Percentiles rank a stretch among this genome's conserved stretches.
These are phyloP conservation scores for Phyllosticta ampelicida DNA, from an alignment of 2,329 filamentous ascomycete species.

Conservation along the genomic window DNA sequence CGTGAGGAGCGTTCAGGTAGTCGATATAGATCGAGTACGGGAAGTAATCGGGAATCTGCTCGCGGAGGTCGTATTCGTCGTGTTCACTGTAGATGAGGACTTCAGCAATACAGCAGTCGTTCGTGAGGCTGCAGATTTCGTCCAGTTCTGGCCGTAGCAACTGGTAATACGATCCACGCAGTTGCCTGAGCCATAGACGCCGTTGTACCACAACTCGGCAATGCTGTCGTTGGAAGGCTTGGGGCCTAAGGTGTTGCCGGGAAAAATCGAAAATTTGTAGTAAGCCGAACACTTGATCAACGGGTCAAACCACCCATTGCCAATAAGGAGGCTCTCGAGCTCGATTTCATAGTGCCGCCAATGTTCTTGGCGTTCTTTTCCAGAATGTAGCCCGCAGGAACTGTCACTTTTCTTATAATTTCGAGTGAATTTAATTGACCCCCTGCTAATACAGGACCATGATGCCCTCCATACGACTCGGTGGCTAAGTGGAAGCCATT, in stretches of 20 bases:
- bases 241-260: slow-evolving; percentile 48
- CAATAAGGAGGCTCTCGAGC: slow-evolving; percentile 42
- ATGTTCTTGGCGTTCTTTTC: slow-evolving; percentile 35
- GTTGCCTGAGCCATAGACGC: slow-evolving; percentile 49
- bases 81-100: slow-evolving; percentile 44
- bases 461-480: slow-evolving; percentile 49
- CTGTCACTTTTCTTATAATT: neutral
- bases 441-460: slow-evolving; percentile 44
- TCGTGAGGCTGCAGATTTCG: slow-evolving; percentile 42
- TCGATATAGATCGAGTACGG: slow-evolving; percentile 44
- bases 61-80: slow-evolving; percentile 51
- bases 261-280: slow-evolving; percentile 47
- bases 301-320: slow-evolving; percentile 50
- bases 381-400: slow-evolving; percentile 32
- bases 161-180: slow-evolving; percentile 47
- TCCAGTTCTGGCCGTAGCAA: slow-evolving; percentile 45
- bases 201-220: slow-evolving; percentile 45
- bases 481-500: slow-evolving; percentile 45
- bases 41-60: slow-evolving; percentile 46
- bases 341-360: slow-evolving; percentile 37
- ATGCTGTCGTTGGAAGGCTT: slow-evolving; percentile 40
- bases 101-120: slow-evolving; percentile 44
- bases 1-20: slow-evolving; percentile 47
- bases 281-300: slow-evolving; percentile 46
- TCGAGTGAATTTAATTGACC: neutral